These are phyloP conservation scores for Apiotrichum sp. DNA, from an alignment of 1,284 basidiomycete species.

Conservation along the genomic window DNA sequence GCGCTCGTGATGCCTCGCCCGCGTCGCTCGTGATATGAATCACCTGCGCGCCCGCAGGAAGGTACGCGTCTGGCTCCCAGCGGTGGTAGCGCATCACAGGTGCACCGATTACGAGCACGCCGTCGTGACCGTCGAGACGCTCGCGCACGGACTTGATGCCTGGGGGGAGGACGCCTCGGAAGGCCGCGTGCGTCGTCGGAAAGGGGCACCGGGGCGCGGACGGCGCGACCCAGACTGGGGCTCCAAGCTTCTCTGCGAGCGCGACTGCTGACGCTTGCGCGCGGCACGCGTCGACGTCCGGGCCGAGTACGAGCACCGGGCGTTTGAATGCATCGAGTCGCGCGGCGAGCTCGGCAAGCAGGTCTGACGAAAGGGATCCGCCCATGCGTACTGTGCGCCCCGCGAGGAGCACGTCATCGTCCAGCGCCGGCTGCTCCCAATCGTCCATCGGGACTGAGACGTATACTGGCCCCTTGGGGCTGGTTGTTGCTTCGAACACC, in stretches of 20 bases:
- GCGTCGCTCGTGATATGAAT: slow-evolving; percentile 10
- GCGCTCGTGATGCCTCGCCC: slow-evolving; percentile 10
- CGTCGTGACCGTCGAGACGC: slow-evolving; percentile 7
- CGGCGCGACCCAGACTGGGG: slow-evolving; percentile 11
- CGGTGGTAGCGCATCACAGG: slow-evolving; percentile 12
- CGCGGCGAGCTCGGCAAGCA: neutral
- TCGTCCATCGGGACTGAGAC: slow-evolving; percentile 12
- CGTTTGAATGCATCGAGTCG: neutral
- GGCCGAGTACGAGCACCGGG: slow-evolving; percentile 11
- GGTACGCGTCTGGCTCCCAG: slow-evolving; percentile 11
- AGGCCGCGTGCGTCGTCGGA: slow-evolving; percentile 7
- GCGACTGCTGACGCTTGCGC: neutral
- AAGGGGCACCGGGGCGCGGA: slow-evolving; percentile 8
- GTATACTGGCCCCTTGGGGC: slow-evolving; percentile 8
- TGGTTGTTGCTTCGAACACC: slow-evolving; percentile 3
- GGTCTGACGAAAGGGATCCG: neutral
- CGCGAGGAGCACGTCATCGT: slow-evolving; percentile 4
- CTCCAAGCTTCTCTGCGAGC: slow-evolving; percentile 8
- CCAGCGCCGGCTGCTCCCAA: slow-evolving; percentile 2
- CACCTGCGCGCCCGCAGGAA: neutral
- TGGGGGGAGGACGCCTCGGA: slow-evolving; percentile 7
- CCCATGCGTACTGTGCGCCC: neutral
- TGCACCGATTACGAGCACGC: slow-evolving; percentile 8
- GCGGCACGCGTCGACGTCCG: slow-evolving; percentile 7
- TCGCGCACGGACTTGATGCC: slow-evolving; percentile 5